Conservation (phyloP, 441 rosid species). For the Croton laevigatus region DNA sequence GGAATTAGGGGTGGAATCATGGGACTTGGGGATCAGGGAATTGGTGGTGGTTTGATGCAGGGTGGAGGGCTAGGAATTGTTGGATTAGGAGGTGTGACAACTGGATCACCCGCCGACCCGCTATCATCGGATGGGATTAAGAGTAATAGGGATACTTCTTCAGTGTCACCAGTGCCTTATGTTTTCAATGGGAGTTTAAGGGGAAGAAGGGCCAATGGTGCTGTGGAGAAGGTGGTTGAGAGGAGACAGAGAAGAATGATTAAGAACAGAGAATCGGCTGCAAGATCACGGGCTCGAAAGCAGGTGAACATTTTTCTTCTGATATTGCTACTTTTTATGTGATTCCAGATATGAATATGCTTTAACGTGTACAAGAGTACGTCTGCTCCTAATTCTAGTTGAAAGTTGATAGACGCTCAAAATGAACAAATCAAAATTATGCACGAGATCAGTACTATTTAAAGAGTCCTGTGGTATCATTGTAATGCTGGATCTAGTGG, state of each 20-base stretch:
- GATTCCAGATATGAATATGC: neutral
- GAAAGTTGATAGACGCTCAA: neutral
- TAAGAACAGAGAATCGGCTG: slow-evolving; percentile 96
- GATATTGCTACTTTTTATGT: slow-evolving; percentile 14
- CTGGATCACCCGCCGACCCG: slow-evolving; percentile 75
- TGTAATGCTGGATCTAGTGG: neutral
- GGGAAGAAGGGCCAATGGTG: slow-evolving; percentile 61
- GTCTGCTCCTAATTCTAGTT: neutral
- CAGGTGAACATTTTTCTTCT: slow-evolving; percentile 54
- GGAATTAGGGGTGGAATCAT: slow-evolving; percentile 54
- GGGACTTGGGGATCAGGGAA: slow-evolving; percentile 59
- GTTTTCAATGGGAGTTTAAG: slow-evolving; percentile 66
- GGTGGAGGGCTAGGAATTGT: slow-evolving; percentile 60
- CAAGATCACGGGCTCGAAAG: slow-evolving; percentile 95
- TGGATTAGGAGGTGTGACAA: slow-evolving; percentile 44
- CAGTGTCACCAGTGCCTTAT: slow-evolving; percentile 78
- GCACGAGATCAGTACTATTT: neutral
- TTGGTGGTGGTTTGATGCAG: slow-evolving; percentile 46
- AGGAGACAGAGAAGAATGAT: slow-evolving; percentile 99
- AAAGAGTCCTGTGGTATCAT: neutral
- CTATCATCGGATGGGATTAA: slow-evolving; percentile 73
- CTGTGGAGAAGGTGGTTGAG: slow-evolving; percentile 92
- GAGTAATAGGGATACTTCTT: slow-evolving; percentile 82
- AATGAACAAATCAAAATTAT: neutral
- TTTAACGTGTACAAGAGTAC: neutral